Percentiles rank a stretch among this genome's conserved stretches.
phyloP scores from a whole-genome alignment of 2,329 filamentous ascomycete genomes.

The Aspergillus candidus region DNA sequence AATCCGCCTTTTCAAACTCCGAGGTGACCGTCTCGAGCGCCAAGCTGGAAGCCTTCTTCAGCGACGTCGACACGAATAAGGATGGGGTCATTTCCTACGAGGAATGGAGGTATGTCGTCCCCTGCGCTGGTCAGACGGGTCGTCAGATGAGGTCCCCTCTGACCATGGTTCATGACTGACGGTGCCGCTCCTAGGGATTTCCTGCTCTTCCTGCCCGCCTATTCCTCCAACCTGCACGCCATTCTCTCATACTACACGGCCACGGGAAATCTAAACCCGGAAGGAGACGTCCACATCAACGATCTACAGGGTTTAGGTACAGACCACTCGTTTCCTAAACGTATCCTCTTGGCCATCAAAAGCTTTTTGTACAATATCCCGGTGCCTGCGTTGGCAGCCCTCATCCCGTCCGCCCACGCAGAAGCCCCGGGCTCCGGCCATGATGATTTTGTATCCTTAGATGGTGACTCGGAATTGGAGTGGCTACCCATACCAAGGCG shows the following conservation, averaged over 20 bases:
- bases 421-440: constrained; percentile 16
- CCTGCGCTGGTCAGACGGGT: constrained; percentile 2
- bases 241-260: constrained; percentile 89
- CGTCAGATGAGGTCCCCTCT: constrained; percentile 4
- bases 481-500: constrained; percentile 37
- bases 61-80: constrained; percentile 80
- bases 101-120: constrained; percentile 79
- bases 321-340: constrained; percentile 37
- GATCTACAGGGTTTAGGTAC: constrained; percentile 93
- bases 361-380: constrained; percentile 32
- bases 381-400: constrained; percentile 26
- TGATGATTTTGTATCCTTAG: constrained; percentile 25
- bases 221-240: constrained; percentile 61
- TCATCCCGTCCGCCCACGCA: constrained; percentile 29
- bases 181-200: constrained; percentile 62
- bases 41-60: constrained; percentile 78
- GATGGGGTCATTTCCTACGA: constrained; percentile 84
- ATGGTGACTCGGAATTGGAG: constrained; percentile 36
- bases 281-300: constrained; percentile 92
- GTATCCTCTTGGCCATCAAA: constrained; percentile 28
- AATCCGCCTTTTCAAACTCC: constrained; percentile 67
- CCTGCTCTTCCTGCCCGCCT: constrained; percentile 74
- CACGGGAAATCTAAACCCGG: constrained; percentile 79
- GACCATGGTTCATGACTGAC: constrained; percentile 9
- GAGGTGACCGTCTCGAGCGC: constrained; percentile 72